Conservation (phyloP, 345 rosid species). For the Sisymbrium altissimum region DNA sequence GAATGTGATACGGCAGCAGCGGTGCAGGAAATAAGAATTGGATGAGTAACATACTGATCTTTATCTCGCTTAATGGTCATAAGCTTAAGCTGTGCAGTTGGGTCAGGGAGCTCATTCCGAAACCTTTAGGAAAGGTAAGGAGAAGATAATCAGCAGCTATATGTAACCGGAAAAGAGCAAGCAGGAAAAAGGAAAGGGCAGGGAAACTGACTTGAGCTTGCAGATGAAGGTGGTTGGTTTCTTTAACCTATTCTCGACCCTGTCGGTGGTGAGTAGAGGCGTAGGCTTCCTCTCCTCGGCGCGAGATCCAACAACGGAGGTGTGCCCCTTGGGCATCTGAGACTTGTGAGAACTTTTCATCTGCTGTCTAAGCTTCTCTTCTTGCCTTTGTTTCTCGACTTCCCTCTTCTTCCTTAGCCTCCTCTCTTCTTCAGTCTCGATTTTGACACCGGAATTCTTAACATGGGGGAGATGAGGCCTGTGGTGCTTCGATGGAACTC, state of each 20-base stretch:
- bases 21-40: not conserved
- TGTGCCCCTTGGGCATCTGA: constrained; percentile 61
- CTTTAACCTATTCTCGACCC: constrained; percentile 88
- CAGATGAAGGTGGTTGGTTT: constrained; percentile 99
- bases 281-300: constrained; percentile 79
- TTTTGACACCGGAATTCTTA: constrained; percentile 59
- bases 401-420: constrained; percentile 88
- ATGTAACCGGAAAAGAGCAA: not conserved
- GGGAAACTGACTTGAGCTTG: constrained; percentile 88
- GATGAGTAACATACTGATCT: constrained; percentile 64
- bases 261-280: constrained; percentile 66
- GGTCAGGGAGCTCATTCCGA: constrained; percentile 97
- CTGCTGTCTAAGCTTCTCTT: constrained; percentile 49
- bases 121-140: constrained; percentile 49
- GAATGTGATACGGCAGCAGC: not conserved
- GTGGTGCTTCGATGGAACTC: constrained; percentile 41
- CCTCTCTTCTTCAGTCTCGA: constrained; percentile 92
- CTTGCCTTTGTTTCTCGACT: constrained; percentile 74
- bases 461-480: constrained; percentile 41
- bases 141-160: not conserved
- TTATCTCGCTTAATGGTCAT: constrained; percentile 77
- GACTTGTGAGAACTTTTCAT: constrained; percentile 48
- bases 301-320: constrained; percentile 66
- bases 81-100: constrained; percentile 84
- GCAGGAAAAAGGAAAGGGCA: not conserved